Base-by-base conservation (phyloP, 768 basidiomycete genomes). In the Pleurotus djamor region DNA sequence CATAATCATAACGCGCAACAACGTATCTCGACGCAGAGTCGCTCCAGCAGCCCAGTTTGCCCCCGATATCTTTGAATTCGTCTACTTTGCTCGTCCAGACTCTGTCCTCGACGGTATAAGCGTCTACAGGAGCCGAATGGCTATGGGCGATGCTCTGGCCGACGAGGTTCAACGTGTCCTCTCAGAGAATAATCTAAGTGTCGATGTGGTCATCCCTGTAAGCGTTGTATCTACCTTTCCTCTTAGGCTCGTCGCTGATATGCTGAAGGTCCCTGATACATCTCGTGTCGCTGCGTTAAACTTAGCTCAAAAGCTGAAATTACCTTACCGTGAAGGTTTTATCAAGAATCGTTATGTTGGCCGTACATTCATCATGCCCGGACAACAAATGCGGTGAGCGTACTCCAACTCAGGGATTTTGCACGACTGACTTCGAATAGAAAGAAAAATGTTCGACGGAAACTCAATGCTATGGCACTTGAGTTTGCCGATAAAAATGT, bases 271-370 rank as follows among this genome's bases (percentile, higher is more conserved):
- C 1, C 97, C 97, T 12, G 97, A 99, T 71, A 98, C 97, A 0
- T 94, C 93, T 17, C 83, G 97, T 52, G 97, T 98, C 1, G 96
- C 97, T 12, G 97, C 97, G 6, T 75, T 98, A 60, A 96, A 99
- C 70, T 76, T 97, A 41, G 97, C 97, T 16, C 96, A 99, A 71
- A 89, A 87, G 67, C 79, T 98, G 45, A 70, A 83, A 5, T 77
- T 98, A 35, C 96, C 97, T 3, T 99, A 98, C 72, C 86, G 97
- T 48, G 97, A 99, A 76, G 97, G 97, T 1, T 98, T 99, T 72
- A 86, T 98, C 65, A 99, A 99, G 79, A 99, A 99, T 72, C 87
- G 97, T 36, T 99, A 99, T 74, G 94, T 98, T 35, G 97, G 96
- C 3, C 79, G 97, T 64, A 99, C 97, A 0, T 99, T 99, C 71